These are phyloP conservation scores for Trichoderma polysporum DNA, from an alignment of 2,329 filamentous ascomycete species.

Conservation along the genomic window DNA sequence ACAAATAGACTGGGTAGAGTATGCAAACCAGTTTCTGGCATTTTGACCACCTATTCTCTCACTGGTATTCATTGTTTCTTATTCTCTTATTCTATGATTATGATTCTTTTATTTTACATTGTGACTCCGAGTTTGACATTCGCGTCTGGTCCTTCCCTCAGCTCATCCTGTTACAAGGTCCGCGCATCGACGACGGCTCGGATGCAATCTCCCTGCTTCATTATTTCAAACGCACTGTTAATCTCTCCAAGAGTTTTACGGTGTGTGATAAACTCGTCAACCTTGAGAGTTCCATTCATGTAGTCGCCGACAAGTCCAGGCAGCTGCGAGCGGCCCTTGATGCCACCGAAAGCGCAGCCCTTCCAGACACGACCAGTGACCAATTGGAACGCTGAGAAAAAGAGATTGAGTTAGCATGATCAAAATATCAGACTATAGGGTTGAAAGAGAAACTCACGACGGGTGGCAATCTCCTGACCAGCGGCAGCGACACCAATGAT, in stretches of 20 bases:
- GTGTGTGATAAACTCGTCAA: conserved; percentile 99
- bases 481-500: conserved; percentile 96
- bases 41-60: neutral
- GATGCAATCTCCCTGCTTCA: conserved; percentile 97
- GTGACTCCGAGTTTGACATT: neutral
- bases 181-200: conserved; percentile 80
- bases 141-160: too few species aligned
- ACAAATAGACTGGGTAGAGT: neutral
- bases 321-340: conserved; percentile 95
- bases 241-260: conserved; percentile 79
- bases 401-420: conserved; percentile 30
- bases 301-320: conserved; percentile 87
- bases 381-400: conserved; percentile 81
- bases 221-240: conserved; percentile 86
- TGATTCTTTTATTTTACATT: neutral
- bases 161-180: conserved; percentile 30
- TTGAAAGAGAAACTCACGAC: conserved; percentile 64
- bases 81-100: neutral
- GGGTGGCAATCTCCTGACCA: conserved; percentile 90
- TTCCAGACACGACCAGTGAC: conserved; percentile 98
- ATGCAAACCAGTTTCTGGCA: neutral
- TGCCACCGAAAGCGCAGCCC: conserved; percentile 95
- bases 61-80: neutral
- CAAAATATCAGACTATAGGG: neutral
- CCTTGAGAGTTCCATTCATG: conserved; percentile 85